Evolutionary conservation across 306 rosid genomes (phyloP), one percentile per base, ranked within the genome.

Genomic region (Echinosophora koreensis): DNA sequence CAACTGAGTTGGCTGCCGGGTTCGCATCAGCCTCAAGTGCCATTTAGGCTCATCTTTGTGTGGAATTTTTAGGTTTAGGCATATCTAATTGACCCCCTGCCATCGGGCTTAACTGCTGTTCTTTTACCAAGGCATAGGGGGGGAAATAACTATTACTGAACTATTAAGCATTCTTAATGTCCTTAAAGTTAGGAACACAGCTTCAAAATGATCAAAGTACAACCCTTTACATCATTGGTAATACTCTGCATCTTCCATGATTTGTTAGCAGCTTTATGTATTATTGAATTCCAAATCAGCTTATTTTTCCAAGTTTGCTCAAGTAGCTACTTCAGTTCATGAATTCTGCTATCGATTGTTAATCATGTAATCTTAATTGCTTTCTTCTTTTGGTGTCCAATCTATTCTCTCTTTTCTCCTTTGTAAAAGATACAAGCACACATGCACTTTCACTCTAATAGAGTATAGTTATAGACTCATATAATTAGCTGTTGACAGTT

Each of bases 211-310:
- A 1, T 64, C 59, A 30, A 57, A 55, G 10, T 52, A 17, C 50
- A 44, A 11, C 35, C 38, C 10, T 13, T 61, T 17, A 61, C 74
- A 37, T 51, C 77, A 61, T 74, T 11, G 14, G 49, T 2, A 18
- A 68, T 66, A 16, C 56, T 22, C 27, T 14, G 34, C 1, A 3
- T 52, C 34, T 76, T 50, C 75, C 28, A 50, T 38, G 49, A 47
- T 46, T 39, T 32, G 37, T 32, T 50, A 4, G 35, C 50, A 27
- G 10, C 71, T 55, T 79, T 55, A 15, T 73, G 27, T 15, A 42
- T 61, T 44, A 13, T 39, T 81, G 69, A 55, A 28, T 60, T 77
- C 69, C 62, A 22, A 55, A 54, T 61, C 30, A 51, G 73, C 58
- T 11, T 14, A 14, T 3, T 5, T 41, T 42, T 47, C 47, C 44